Conservation (phyloP, 2,329 filamentous ascomycete species). For the Penicillium aurantiogriseum region DNA sequence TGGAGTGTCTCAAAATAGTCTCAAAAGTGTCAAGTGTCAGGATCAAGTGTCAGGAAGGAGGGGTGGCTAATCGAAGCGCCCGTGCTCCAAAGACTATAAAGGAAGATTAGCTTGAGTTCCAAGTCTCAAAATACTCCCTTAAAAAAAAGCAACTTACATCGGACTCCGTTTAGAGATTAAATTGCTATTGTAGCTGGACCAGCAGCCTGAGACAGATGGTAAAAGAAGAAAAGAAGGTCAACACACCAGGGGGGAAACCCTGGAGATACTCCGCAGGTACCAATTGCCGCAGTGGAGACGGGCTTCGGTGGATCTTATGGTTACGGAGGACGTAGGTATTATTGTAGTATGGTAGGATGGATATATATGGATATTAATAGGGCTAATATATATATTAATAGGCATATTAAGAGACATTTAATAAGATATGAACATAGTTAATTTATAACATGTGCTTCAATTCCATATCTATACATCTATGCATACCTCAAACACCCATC, state of each 20-base stretch:
- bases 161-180: not conserved
- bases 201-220: constrained; percentile 3
- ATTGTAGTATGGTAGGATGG: no score
- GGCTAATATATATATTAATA: no score
- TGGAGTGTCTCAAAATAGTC: not conserved
- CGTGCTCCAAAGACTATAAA: constrained; percentile 2
- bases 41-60: constrained; percentile 4
- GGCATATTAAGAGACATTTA: not conserved
- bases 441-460: not conserved
- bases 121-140: not conserved
- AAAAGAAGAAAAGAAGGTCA: not conserved
- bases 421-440: not conserved
- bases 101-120: constrained; percentile 1
- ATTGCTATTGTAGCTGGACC: constrained; percentile 10
- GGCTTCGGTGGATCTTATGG: not conserved
- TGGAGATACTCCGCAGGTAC: constrained; percentile 14
- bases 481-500: not conserved
- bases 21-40: not conserved
- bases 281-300: constrained; percentile 6
- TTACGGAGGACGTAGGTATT: not conserved
- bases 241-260: not conserved
- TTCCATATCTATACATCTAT: not conserved
- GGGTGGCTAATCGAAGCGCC: constrained; percentile 5
- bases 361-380: not conserved
- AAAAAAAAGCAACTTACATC: not conserved